Conservation (phyloP, 441 rosid genomes). For the Pelargonium myrrhifolium region DNA sequence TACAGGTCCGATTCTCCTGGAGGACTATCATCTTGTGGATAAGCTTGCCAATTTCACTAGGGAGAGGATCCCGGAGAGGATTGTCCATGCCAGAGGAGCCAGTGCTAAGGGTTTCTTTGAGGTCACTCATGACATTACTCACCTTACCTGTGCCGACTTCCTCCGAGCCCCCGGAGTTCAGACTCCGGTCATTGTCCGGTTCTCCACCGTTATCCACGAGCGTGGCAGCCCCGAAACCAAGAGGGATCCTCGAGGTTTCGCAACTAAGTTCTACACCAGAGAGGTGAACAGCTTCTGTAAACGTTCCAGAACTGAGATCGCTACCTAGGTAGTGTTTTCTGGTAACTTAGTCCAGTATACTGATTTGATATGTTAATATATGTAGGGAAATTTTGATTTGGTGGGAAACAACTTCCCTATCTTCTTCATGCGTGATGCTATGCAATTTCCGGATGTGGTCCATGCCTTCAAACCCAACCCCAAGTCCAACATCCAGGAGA, state of each 20-base stretch:
- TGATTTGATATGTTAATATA: too few species aligned
- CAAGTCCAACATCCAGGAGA: constrained; percentile 83
- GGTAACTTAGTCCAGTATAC: neutral
- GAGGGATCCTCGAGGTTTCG: constrained; percentile 94
- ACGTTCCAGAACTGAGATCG: too few species aligned
- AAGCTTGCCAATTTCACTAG: constrained; percentile 87
- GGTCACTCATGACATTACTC: constrained; percentile 56
- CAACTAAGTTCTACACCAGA: constrained; percentile 92
- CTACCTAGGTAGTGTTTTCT: too few species aligned
- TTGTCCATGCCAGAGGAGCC: constrained; percentile 97
- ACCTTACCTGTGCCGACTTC: constrained; percentile 84
- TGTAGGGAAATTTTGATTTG: constrained; percentile 78
- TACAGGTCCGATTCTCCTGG: constrained; percentile 85
- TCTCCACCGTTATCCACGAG: constrained; percentile 84
- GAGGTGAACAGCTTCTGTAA: too few species aligned
- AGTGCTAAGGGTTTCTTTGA: constrained; percentile 68
- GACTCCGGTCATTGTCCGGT: constrained; percentile 86
- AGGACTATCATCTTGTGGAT: constrained; percentile 89
- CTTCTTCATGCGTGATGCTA: constrained; percentile 81
- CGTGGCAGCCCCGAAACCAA: constrained; percentile 93
- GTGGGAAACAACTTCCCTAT: constrained; percentile 96
- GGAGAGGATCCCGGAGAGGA: constrained; percentile 91
- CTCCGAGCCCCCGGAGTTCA: constrained; percentile 89
- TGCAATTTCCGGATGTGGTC: constrained; percentile 90
- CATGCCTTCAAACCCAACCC: constrained; percentile 93